Percentiles rank a stretch among this genome's conserved stretches.
Evolutionary conservation across 2,329 filamentous ascomycete species (phyloP).

Genomic region (Stagonosporopsis rhizophila): DNA sequence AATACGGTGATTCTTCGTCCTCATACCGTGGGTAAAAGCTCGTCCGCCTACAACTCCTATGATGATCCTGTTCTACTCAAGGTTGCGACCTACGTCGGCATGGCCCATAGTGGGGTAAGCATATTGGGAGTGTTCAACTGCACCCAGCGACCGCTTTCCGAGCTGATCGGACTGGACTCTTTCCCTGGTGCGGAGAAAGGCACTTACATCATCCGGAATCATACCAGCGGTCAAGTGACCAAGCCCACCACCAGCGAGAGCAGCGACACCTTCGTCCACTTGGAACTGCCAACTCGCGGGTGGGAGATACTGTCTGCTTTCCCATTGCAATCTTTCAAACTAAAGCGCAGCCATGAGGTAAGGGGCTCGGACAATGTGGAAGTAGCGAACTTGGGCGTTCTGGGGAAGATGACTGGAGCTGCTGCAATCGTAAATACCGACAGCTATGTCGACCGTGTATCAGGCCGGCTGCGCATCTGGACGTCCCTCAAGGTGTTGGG

Average conservation of each 20-base stretch:
- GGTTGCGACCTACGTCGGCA: constrained; percentile 78
- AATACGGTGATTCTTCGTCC: constrained; percentile 84
- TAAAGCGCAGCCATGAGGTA: constrained; percentile 50
- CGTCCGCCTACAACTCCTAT: constrained; percentile 77
- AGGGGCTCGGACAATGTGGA: constrained; percentile 51
- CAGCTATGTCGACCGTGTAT: constrained; percentile 62
- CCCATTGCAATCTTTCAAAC: constrained; percentile 65
- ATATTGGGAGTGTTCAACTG: constrained; percentile 89
- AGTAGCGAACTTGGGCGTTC: constrained; percentile 76
- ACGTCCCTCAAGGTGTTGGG: constrained; percentile 82
- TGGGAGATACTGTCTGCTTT: constrained; percentile 85
- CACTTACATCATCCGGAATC: constrained; percentile 75
- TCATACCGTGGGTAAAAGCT: constrained; percentile 73
- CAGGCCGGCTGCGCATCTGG: constrained; percentile 69
- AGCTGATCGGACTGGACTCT: constrained; percentile 72
- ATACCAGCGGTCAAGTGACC: constrained; percentile 70
- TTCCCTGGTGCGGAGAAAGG: constrained; percentile 74
- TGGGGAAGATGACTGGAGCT: constrained; percentile 89
- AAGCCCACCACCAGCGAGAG: constrained; percentile 56
- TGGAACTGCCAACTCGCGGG: constrained; percentile 69
- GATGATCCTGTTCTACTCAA: constrained; percentile 77
- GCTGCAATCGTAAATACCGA: constrained; percentile 75
- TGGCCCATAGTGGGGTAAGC: constrained; percentile 70
- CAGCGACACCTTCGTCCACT: constrained; percentile 62
- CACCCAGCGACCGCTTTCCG: constrained; percentile 65